Percentiles rank a stretch among this genome's conserved stretches.
These are phyloP conservation scores for Camptophora hylomeconis DNA, from an alignment of 2,329 filamentous ascomycete species.

Conservation along the genomic window DNA sequence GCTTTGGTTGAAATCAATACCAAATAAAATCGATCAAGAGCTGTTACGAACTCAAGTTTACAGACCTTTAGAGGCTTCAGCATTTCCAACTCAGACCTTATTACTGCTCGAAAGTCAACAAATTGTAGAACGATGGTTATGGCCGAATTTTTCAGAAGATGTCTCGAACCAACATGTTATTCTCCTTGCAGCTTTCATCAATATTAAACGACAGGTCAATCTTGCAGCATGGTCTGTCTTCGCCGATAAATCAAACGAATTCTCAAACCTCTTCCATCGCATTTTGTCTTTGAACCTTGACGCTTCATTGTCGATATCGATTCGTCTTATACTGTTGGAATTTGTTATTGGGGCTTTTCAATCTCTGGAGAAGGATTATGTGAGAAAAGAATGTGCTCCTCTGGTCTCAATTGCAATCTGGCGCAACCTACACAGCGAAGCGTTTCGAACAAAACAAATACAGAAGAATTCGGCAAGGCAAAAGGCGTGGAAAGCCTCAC, in stretches of 20 bases:
- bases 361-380: conserved; percentile 74
- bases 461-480: conserved; percentile 60
- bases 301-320: conserved; percentile 46
- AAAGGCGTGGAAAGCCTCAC: conserved; percentile 81
- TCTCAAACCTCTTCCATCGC: conserved; percentile 79
- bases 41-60: conserved; percentile 79
- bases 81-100: conserved; percentile 65
- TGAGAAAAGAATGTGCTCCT: conserved; percentile 92
- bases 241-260: conserved; percentile 61
- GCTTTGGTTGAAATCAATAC: conserved; percentile 60
- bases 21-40: conserved; percentile 56
- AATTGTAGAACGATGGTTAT: conserved; percentile 83
- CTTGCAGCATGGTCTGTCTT: conserved; percentile 79
- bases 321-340: conserved; percentile 71
- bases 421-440: conserved; percentile 78
- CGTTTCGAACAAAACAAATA: conserved; percentile 58
- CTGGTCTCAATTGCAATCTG: conserved; percentile 90
- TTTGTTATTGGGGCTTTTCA: conserved; percentile 91
- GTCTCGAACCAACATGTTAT: conserved; percentile 86
- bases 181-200: conserved; percentile 71
- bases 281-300: conserved; percentile 78
- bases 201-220: conserved; percentile 77
- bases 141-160: conserved; percentile 82
- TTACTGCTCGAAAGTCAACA: conserved; percentile 81
- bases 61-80: conserved; percentile 71